These are phyloP conservation scores for Ballota nigra DNA, from an alignment of 257 asterid genomes.

Conservation along the genomic window DNA sequence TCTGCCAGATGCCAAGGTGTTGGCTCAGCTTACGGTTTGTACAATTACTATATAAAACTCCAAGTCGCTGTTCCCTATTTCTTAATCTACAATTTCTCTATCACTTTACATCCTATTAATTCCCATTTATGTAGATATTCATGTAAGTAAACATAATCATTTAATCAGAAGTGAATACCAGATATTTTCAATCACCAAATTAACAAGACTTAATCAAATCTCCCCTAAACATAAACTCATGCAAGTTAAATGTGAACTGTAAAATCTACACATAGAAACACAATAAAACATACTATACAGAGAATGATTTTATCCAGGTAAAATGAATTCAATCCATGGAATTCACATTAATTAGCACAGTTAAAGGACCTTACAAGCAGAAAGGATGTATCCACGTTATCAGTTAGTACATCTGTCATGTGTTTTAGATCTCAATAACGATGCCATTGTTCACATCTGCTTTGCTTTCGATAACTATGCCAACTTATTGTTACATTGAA, in stretches of 20 bases:
- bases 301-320: background rate
- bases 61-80: slow-evolving; percentile 69
- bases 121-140: background rate
- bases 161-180: background rate
- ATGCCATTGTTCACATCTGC: background rate
- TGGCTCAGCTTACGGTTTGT: slow-evolving; percentile 69
- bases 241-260: background rate
- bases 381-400: background rate
- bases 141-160: background rate
- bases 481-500: background rate
- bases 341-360: slow-evolving; percentile 16
- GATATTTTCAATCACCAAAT: background rate
- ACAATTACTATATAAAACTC: slow-evolving; percentile 12
- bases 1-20: slow-evolving; percentile 80
- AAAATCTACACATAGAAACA: background rate
- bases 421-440: background rate
- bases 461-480: background rate
- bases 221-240: background rate
- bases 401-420: too few species aligned
- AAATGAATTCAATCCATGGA: background rate
- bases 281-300: background rate
- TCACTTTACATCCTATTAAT: slow-evolving; percentile 35
- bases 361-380: background rate
- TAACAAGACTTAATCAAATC: background rate
- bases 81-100: slow-evolving; percentile 25